Conservation (phyloP, 768 basidiomycete species). For the Hypsizygus marmoreus region DNA sequence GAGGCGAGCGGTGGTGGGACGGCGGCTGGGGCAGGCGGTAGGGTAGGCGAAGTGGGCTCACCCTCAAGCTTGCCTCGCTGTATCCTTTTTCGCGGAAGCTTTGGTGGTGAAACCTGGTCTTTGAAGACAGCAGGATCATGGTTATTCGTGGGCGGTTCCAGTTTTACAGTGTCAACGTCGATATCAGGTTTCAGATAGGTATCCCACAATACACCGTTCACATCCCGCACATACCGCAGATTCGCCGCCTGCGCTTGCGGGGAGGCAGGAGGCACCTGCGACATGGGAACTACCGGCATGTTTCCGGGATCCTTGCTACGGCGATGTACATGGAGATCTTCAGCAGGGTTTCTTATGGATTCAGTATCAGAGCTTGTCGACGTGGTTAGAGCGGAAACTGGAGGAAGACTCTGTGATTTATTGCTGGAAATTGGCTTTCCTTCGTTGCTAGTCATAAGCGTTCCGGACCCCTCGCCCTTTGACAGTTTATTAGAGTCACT, state of each 20-base stretch:
- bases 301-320: slow-evolving; percentile 29
- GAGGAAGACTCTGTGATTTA: too few relatives aligned
- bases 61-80: too few relatives aligned
- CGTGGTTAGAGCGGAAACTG: neutral
- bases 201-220: slow-evolving; percentile 16
- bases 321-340: slow-evolving; percentile 21
- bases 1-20: too few relatives aligned
- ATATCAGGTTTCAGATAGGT: slow-evolving; percentile 12
- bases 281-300: slow-evolving; percentile 20
- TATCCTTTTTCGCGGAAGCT: too few relatives aligned
- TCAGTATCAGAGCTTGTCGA: neutral
- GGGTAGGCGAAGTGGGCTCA: too few relatives aligned
- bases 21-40: too few relatives aligned
- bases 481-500: too few relatives aligned
- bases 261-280: slow-evolving; percentile 18
- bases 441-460: too few relatives aligned
- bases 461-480: too few relatives aligned
- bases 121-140: neutral
- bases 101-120: neutral
- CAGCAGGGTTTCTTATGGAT: neutral
- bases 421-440: too few relatives aligned
- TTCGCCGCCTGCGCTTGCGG: slow-evolving; percentile 31
- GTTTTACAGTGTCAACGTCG: slow-evolving; percentile 1
- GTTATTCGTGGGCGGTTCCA: slow-evolving; percentile 5
- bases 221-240: slow-evolving; percentile 24